Evolutionary conservation across 371 early-diverging fungal species (phyloP).

Genomic region (Mortierella sp.): DNA sequence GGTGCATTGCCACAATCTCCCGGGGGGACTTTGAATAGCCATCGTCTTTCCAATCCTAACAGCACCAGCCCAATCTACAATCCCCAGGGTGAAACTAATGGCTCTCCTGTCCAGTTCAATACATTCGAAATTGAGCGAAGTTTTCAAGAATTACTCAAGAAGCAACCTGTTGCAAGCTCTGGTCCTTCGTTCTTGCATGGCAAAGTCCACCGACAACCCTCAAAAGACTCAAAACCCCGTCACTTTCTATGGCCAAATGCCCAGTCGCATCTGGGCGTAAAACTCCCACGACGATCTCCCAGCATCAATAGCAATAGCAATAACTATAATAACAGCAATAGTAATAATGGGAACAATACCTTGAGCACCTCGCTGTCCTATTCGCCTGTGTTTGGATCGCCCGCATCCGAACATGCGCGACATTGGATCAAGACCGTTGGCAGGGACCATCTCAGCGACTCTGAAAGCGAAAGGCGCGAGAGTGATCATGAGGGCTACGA

Average conservation of each 20-base stretch:
- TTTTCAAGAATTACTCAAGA: conserved; percentile 41
- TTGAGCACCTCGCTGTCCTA: conserved; percentile 23
- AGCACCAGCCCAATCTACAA: not conserved
- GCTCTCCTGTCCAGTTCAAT: conserved; percentile 24
- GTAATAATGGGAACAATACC: not conserved
- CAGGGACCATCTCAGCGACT: conserved; percentile 37
- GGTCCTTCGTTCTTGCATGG: conserved; percentile 32
- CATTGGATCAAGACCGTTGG: conserved; percentile 37
- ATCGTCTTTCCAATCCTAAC: not conserved
- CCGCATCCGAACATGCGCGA: conserved; percentile 38
- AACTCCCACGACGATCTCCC: not conserved
- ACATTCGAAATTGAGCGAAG: conserved; percentile 42
- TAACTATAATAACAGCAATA: not conserved
- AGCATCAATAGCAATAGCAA: not conserved
- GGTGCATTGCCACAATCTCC: not conserved
- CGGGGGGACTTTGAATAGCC: not conserved
- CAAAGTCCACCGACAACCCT: conserved; percentile 12
- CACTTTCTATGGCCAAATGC: conserved; percentile 7
- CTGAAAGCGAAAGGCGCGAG: conserved; percentile 34
- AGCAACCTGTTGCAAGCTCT: conserved; percentile 33
- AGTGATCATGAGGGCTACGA: conserved; percentile 35
- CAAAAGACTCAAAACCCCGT: conserved; percentile 20
- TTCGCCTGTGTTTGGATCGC: conserved; percentile 47
- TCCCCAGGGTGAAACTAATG: not conserved
- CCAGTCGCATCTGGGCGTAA: not conserved